Conservation (phyloP, 306 rosid species). For the Vigna nakashimae region DNA sequence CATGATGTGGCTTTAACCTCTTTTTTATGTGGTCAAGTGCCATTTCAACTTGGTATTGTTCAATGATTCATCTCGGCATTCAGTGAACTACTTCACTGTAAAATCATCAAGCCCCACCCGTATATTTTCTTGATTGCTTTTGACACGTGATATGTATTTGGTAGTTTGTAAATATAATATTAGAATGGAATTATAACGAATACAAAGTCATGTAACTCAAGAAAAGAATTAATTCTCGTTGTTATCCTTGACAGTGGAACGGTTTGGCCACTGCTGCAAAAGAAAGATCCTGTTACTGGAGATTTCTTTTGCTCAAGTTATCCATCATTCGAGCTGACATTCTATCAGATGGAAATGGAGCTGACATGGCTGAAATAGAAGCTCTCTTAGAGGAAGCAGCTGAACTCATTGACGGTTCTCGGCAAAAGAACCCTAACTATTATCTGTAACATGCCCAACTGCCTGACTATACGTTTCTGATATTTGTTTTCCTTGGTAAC, state of each 20-base stretch:
- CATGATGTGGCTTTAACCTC: constrained; percentile 34
- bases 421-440: constrained; percentile 81
- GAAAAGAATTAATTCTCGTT: constrained; percentile 30
- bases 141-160: constrained; percentile 4
- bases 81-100: constrained; percentile 8
- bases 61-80: constrained; percentile 8
- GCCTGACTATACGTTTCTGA: not conserved
- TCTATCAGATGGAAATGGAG: constrained; percentile 70
- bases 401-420: constrained; percentile 80
- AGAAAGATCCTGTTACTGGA: constrained; percentile 88
- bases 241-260: constrained; percentile 75
- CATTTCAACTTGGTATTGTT: constrained; percentile 18
- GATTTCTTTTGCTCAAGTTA: constrained; percentile 79
- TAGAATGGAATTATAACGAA: constrained; percentile 12
- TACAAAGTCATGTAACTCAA: constrained; percentile 26
- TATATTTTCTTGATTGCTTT: constrained; percentile 20
- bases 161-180: constrained; percentile 10
- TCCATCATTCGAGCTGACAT: constrained; percentile 86
- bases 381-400: constrained; percentile 94
- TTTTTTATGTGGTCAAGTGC: constrained; percentile 9
- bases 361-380: constrained; percentile 79
- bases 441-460: constrained; percentile 62
- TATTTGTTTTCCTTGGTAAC: constrained; percentile 7
- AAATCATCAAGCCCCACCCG: not conserved
- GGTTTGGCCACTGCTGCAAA: constrained; percentile 87